These are phyloP conservation scores for Amauroascus niger DNA, from an alignment of 2,329 filamentous ascomycete species.

Conservation along the genomic window DNA sequence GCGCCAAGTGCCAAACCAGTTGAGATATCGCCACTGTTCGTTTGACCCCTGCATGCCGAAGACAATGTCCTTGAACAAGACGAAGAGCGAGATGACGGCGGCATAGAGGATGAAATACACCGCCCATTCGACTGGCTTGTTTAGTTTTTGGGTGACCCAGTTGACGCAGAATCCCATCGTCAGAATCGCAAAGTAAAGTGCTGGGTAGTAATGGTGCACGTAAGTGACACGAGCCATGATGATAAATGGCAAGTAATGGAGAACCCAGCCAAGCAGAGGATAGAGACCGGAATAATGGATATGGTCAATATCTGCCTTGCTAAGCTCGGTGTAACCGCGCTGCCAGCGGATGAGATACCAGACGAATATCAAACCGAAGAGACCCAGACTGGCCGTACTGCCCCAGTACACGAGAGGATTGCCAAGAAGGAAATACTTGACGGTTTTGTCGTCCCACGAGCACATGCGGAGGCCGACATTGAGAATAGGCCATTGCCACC, in stretches of 20 bases:
- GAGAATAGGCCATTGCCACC: conserved; percentile 98
- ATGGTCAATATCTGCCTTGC: conserved; percentile 70
- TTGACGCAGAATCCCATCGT: conserved; percentile 79
- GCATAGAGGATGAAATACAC: conserved; percentile 68
- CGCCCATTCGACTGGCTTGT: conserved; percentile 52
- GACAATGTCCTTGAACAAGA: conserved; percentile 84
- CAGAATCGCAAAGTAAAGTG: conserved; percentile 93
- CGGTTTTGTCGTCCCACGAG: conserved; percentile 86
- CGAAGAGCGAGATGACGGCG: conserved; percentile 68
- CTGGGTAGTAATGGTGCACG: conserved; percentile 98
- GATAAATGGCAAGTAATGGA: conserved; percentile 92
- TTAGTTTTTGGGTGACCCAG: conserved; percentile 63
- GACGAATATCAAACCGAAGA: conserved; percentile 60
- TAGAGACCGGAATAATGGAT: conserved; percentile 92
- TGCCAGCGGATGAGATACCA: conserved; percentile 96
- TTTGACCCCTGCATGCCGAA: conserved; percentile 89
- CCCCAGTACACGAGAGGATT: conserved; percentile 97
- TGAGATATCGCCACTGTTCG: conserved; percentile 79
- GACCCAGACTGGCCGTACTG: conserved; percentile 65
- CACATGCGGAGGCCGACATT: conserved; percentile 97
- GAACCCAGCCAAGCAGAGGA: conserved; percentile 83
- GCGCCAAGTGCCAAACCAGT: conserved; percentile 84
- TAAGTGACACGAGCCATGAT: conserved; percentile 98
- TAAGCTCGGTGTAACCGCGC: conserved; percentile 80
- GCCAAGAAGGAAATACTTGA: conserved; percentile 97